phyloP scores from a whole-genome alignment of 202 grass and related monocot genomes.

The Musa balbisiana region DNA sequence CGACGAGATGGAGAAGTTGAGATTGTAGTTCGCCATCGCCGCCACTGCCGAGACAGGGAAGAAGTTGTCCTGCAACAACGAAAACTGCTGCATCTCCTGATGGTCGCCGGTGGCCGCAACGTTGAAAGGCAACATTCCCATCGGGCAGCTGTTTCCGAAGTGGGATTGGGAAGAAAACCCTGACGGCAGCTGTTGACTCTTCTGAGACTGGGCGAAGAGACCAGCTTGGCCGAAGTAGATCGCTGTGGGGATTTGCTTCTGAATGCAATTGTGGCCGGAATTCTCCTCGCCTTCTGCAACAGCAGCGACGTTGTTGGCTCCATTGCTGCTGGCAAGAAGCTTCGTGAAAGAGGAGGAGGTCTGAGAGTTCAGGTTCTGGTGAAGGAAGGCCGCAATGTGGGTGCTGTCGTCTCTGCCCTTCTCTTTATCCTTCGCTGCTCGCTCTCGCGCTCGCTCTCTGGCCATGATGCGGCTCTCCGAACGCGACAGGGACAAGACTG shows the following conservation, averaged over 20 bases:
- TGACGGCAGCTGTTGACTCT: constrained; percentile 34
- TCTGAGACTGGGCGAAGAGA: constrained; percentile 39
- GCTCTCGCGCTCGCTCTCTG: constrained; percentile 17
- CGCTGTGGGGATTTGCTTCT: constrained; percentile 41
- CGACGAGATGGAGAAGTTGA: constrained; percentile 21
- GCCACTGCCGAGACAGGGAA: constrained; percentile 14
- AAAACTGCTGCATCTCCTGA: constrained; percentile 29
- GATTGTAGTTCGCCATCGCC: constrained; percentile 29
- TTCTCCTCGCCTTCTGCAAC: constrained; percentile 18
- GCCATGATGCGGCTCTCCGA: constrained; percentile 23
- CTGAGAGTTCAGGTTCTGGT: constrained; percentile 14
- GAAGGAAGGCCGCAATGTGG: constrained; percentile 8
- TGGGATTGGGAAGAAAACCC: constrained; percentile 44
- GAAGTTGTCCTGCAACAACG: constrained; percentile 18
- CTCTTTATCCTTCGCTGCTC: constrained; percentile 20
- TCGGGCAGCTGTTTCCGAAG: constrained; percentile 35
- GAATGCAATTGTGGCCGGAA: constrained; percentile 28
- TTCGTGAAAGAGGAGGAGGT: constrained; percentile 27
- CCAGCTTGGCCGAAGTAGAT: constrained; percentile 49
- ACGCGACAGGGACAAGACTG: constrained; percentile 50
- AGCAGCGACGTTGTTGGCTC: constrained; percentile 21
- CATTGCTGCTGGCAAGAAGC: constrained; percentile 54
- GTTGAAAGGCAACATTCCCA: constrained; percentile 43
- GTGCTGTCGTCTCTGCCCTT: constrained; percentile 19
- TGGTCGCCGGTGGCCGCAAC: constrained; percentile 36